phyloP scores from a whole-genome alignment of 495 filamentous ascomycete genomes.

The Lasiosphaeria hispida region DNA sequence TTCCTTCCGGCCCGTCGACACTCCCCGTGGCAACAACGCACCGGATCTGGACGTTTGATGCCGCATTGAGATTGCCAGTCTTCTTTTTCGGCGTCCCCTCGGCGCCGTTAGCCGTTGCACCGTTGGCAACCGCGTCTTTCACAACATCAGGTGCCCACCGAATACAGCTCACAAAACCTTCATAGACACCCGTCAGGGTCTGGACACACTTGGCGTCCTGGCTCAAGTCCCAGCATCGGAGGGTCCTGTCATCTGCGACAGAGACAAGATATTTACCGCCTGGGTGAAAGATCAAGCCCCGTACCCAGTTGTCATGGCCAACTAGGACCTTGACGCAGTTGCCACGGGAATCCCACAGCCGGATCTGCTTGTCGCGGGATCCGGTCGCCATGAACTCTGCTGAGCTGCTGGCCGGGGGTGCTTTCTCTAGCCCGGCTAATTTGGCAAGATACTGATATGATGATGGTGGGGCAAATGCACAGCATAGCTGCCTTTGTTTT shows the following conservation, averaged over 20 bases:
- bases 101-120: not conserved
- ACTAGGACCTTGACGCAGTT: constrained; percentile 77
- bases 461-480: constrained; percentile 75
- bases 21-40: constrained; percentile 19
- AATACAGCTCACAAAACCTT: constrained; percentile 20
- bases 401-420: constrained; percentile 57
- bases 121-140: constrained; percentile 9
- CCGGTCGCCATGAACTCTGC: constrained; percentile 89
- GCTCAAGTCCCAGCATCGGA: constrained; percentile 89
- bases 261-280: constrained; percentile 86
- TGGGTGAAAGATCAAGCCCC: constrained; percentile 80
- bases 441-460: constrained; percentile 69
- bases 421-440: constrained; percentile 76
- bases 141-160: constrained; percentile 17
- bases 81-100: no score
- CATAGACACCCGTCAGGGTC: constrained; percentile 29
- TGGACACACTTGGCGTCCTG: constrained; percentile 88
- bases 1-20: constrained; percentile 18
- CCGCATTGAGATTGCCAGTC: not conserved
- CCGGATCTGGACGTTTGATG: constrained; percentile 1
- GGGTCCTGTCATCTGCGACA: constrained; percentile 79
- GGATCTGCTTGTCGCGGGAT: constrained; percentile 82
- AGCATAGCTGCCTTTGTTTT: constrained; percentile 65
- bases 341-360: constrained; percentile 80
- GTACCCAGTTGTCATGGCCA: constrained; percentile 94